Evolutionary conservation across 2,329 filamentous ascomycete genomes (phyloP), one percentile per base, ranked within the genome.

Genomic region (Didymella glomerata): DNA sequence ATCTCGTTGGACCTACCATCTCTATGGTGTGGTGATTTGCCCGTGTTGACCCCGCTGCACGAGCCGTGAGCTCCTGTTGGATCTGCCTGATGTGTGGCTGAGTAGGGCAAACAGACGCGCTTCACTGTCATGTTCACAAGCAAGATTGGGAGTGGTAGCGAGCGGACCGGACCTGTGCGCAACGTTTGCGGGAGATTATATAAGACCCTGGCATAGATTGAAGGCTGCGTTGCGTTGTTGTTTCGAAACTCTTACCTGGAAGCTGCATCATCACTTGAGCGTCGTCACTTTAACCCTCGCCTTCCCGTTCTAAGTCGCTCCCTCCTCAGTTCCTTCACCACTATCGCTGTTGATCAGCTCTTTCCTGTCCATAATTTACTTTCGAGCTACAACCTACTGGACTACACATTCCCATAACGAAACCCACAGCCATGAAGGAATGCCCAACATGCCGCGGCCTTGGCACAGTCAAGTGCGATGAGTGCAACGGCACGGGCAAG

Each of bases 381-480:
- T 30, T 24, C 28, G n/a, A 22, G n/a, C 18, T 10, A 40, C 36
- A 8, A 7, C 36, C 36, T 40, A 2, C 51, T 32, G 14, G 7
- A 10, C 28, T 24, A 13, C 11, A 14, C n/a, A 42, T 20, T 9
- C 11, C 41, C 40, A 4, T 5, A 48, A 57, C 44, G 24, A 40
- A 11, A 40, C 4, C 38, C 34, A n/a, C 18, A 42, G 32, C 8
- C 44, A 61, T 69, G 63, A 75, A 74, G 63, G 71, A 74, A 67
- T 76, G 73, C 55, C 70, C 71, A 38, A 72, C 65, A 32, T 76
- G 73, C 59, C 71, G 61, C 44, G 73, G 73, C 52, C 70, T 74
- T 48, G 73, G 73, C 25, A 69, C 67, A 9, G 63, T 66, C 50
- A 76, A 73, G 54, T 76, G 73, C 64, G 72, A 75, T 44, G 61